Evolutionary conservation across 257 asterid genomes (phyloP).

Genomic region (Capsicum rhomboideum): DNA sequence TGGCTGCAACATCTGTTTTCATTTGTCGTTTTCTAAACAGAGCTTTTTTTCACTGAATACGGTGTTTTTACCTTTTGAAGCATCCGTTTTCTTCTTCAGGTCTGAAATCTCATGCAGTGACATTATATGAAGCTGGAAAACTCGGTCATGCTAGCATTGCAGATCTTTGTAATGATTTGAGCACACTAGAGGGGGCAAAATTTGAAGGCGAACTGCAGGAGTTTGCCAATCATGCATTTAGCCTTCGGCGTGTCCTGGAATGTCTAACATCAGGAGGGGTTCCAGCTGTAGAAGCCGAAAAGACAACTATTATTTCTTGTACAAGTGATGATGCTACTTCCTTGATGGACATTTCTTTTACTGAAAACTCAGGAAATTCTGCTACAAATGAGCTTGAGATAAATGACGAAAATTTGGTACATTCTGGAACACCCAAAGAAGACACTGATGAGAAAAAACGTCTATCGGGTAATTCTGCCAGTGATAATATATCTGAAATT

Average conservation of each 20-base stretch:
- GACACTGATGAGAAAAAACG: not conserved
- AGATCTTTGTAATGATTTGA: conserved; percentile 89
- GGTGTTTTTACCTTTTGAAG: not conserved
- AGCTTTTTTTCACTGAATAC: not conserved
- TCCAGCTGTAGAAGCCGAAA: conserved; percentile 37
- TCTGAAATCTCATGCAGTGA: conserved; percentile 94
- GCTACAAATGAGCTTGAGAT: conserved; percentile 19
- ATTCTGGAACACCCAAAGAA: conserved; percentile 12
- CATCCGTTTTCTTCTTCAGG: conserved; percentile 32
- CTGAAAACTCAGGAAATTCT: conserved; percentile 23
- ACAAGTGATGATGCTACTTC: conserved; percentile 33
- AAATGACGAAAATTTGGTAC: conserved; percentile 17
- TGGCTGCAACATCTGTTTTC: not conserved
- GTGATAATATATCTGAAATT: no score
- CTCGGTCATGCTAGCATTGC: conserved; percentile 82
- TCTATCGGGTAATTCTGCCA: not conserved
- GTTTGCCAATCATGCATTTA: conserved; percentile 98
- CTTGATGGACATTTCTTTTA: conserved; percentile 18
- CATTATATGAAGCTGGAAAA: conserved; percentile 97
- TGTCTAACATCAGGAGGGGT: conserved; percentile 91
- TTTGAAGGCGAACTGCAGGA: conserved; percentile 99
- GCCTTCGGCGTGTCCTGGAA: conserved; percentile 84
- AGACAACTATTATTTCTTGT: conserved; percentile 19
- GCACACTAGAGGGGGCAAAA: conserved; percentile 81
- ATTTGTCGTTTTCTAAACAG: not conserved